Evolutionary conservation across 208 protist species (phyloP).

Genomic region (Crithidia expoeki): DNA sequence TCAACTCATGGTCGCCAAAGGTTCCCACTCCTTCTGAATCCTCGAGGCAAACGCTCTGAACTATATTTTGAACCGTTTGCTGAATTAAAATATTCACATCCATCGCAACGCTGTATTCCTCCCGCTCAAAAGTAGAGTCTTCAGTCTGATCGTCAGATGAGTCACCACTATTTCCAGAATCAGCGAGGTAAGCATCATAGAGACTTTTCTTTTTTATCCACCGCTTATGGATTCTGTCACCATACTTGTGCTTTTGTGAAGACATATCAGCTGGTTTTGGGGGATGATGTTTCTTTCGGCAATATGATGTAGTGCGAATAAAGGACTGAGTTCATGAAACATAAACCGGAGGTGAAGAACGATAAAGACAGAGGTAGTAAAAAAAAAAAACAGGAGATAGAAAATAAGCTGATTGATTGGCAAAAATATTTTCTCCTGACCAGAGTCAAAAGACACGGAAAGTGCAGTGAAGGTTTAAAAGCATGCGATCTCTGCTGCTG

Average conservation of each 20-base stretch:
- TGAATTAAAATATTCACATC: slow-evolving; percentile 86
- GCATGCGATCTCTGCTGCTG: not conserved
- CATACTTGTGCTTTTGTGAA: slow-evolving; percentile 18
- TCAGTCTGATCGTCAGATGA: slow-evolving; percentile 29
- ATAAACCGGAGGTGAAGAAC: too few species aligned
- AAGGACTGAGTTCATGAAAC: too few species aligned
- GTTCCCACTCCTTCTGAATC: slow-evolving; percentile 51
- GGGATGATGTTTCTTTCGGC: too few species aligned
- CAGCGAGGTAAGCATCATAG: slow-evolving; percentile 77
- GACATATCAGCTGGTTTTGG: slow-evolving; percentile 5
- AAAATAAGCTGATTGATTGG: not conserved
- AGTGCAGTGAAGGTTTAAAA: too few species aligned
- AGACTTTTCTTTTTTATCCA: slow-evolving; percentile 38
- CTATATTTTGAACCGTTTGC: slow-evolving; percentile 75
- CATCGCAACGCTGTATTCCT: slow-evolving; percentile 71
- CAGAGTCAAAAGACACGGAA: too few species aligned
- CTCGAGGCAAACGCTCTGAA: slow-evolving; percentile 79
- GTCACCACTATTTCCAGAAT: slow-evolving; percentile 64
- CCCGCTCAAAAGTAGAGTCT: slow-evolving; percentile 42
- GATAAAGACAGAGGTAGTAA: too few species aligned
- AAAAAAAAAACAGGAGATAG: not conserved
- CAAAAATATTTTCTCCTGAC: not conserved
- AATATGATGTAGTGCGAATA: too few species aligned
- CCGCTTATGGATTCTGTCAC: slow-evolving; percentile 13
- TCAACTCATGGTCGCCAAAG: slow-evolving; percentile 78